These are phyloP conservation scores for Aspergillus viridinutans DNA, from an alignment of 2,329 filamentous ascomycete species.

Conservation along the genomic window DNA sequence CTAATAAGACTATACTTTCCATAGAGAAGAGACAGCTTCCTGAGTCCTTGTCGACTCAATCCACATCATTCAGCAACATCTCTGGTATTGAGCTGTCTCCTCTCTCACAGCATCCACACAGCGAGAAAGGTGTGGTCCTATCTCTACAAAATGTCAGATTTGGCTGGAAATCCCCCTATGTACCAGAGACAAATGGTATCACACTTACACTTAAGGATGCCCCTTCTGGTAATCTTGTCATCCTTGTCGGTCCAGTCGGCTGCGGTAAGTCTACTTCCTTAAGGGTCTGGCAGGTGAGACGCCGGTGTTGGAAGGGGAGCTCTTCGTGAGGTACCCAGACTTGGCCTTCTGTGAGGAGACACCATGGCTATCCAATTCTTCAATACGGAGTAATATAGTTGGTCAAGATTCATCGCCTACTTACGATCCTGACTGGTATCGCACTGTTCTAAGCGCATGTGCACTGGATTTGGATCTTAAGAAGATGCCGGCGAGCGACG, in stretches of 20 bases:
- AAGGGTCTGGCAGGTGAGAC: slow-evolving; percentile 31
- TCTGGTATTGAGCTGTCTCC: slow-evolving; percentile 1
- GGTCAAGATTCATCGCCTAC: slow-evolving; percentile 12
- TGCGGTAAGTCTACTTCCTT: slow-evolving; percentile 46
- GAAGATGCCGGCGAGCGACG: slow-evolving; percentile 22
- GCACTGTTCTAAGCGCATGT: slow-evolving; percentile 15
- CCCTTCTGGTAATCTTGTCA: slow-evolving; percentile 31
- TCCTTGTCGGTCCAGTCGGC: slow-evolving; percentile 44
- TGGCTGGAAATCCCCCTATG: slow-evolving; percentile 3
- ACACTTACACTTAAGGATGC: neutral
- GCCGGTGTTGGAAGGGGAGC: slow-evolving; percentile 8
- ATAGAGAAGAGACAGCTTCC: slow-evolving; percentile 12
- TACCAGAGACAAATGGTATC: neutral
- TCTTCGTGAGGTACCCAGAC: slow-evolving; percentile 12
- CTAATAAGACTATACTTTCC: neutral
- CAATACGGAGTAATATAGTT: slow-evolving; percentile 28
- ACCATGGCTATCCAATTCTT: slow-evolving; percentile 24
- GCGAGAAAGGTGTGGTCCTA: neutral
- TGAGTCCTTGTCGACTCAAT: neutral
- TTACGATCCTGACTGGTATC: slow-evolving; percentile 15
- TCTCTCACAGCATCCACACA: neutral
- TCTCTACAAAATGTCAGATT: slow-evolving; percentile 9
- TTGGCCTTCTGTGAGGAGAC: slow-evolving; percentile 26
- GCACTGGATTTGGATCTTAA: slow-evolving; percentile 25
- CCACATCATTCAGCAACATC: neutral